Conservation (phyloP, 495 filamentous ascomycete genomes). For the Staphylotrichum tortipilum region DNA sequence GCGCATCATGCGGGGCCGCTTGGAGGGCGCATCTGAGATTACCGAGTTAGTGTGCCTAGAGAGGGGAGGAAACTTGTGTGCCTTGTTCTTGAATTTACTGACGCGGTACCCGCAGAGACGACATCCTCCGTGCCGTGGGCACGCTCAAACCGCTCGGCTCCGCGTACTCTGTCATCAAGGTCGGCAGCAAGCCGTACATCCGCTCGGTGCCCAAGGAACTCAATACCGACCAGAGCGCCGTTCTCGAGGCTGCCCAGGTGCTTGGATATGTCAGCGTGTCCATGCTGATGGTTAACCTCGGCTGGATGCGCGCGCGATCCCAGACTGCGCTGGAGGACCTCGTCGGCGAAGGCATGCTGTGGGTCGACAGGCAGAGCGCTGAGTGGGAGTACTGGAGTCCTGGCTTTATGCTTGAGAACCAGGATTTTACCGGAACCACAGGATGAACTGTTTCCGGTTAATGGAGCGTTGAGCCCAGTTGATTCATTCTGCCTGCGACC, state of each 20-base stretch:
- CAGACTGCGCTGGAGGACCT: conserved; percentile 86
- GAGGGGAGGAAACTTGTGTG: too few relatives aligned
- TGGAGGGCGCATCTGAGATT: conserved; percentile 68
- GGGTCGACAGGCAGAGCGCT: conserved; percentile 78
- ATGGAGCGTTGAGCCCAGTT: too few relatives aligned
- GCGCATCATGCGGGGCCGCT: conserved; percentile 57
- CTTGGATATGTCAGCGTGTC: conserved; percentile 82
- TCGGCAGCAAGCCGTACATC: conserved; percentile 81
- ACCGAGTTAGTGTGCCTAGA: conserved; percentile 50
- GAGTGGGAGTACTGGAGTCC: conserved; percentile 98
- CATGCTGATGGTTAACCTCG: conserved; percentile 85
- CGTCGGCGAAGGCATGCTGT: conserved; percentile 83
- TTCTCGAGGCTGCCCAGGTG: conserved; percentile 78
- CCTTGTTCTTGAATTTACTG: too few relatives aligned
- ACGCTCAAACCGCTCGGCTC: conserved; percentile 82
- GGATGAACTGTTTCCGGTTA: conserved; percentile 1
- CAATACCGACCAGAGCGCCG: conserved; percentile 86
- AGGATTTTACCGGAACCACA: conserved; percentile 3
- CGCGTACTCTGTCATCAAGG: conserved; percentile 69
- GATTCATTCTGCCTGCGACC: too few relatives aligned
- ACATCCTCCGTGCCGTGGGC: conserved; percentile 81
- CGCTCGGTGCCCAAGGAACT: conserved; percentile 92
- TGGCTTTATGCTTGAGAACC: conserved; percentile 41
- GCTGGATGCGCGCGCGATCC: conserved; percentile 76
- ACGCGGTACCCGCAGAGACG: conserved; percentile 50